Base-by-base conservation (phyloP, 1,284 basidiomycete genomes). In the Leccinum insolens region DNA sequence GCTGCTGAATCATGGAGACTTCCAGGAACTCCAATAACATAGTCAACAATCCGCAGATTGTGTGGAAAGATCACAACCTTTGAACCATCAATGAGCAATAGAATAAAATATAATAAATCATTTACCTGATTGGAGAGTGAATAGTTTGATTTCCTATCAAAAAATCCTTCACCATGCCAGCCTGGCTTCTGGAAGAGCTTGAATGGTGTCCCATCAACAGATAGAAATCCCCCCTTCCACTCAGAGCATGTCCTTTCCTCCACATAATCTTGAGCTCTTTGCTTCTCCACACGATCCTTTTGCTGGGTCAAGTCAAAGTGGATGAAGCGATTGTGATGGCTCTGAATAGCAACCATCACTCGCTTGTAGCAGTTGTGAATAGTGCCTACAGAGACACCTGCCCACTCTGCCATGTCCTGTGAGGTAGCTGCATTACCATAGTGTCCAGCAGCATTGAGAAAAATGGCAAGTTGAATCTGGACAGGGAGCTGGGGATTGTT, bases 331-430 rank as follows among this genome's bases (percentile, higher is more conserved):
- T 70, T 22, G 55, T 73, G 66, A 4, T 59, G 58, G 8, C 14
- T 2, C 12, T 22, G 8, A 8, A 73, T 46, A 8, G 71, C 63
- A n/a, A 73, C 9, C 68, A 73, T 73, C 0, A 72, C 63, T 1
- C 28, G 1, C 22, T 72, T 68, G 4, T 78, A 78, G 22, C 68
- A 67, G 15, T 74, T 77, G 6, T 77, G 68, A 39, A 82, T 76
- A 22, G 71, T 71, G 1, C 78, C 77, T 0, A 66, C 68, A 22
- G 69, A 71, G 15, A 78, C 67, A 3, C 80, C 79, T 12, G 78
- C 77, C 79, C 79, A 82, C 22, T 80, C 73, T 17, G 75, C 78
- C 57, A 82, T 70, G 17, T 69, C 68, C 22, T 79, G 72, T 11
- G 77, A 72, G 0, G 73, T 74, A 2, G 78, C 74, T 9, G 74